Base-by-base conservation (phyloP, 1,139 yeast species). In the Groenewaldozyma sp. region DNA sequence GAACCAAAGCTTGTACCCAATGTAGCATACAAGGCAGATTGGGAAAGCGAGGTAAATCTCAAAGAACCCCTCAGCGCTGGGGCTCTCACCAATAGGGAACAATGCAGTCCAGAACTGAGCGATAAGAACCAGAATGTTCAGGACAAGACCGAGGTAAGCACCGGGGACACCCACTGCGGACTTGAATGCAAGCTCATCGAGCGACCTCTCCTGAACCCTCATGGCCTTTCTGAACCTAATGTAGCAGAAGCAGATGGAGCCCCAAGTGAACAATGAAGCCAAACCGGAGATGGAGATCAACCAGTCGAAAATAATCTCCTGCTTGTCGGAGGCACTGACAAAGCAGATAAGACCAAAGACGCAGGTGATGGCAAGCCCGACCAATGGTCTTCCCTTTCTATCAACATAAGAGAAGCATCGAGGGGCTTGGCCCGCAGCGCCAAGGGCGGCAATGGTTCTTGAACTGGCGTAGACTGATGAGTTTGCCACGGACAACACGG, bases 41-140 rank as follows among this genome's bases (percentile, higher is more conserved):
- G 74, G 73, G 22, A 68, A 67, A 42, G 80, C 76, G 50, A 77
- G 58, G 56, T 75, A 76, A 38, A 67, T 58, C 57, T 66, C 61
- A 64, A 77, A 77, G 58, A 77, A 77, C 42, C 52, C 51, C 18
- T 56, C 49, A 53, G 79, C 81, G 56, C 49, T 39, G 47, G 56
- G 37, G 29, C 34, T 27, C n/a, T 34, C 36, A 19, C 79, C 82
- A 42, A 80, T 58, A 43, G 94, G 94, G 63, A 67, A 78, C 40
- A 82, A 61, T 3, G 91, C 87, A 38, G 79, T 71, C 87, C 88
- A 81, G 63, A 82, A 79, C 66, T 84, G 94, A 22, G 91, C 87
- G 45, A 78, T 63, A 46, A 87, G 67, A 42, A 86, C 81, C 48
- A 80, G 65, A 33, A 73, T 48, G 58, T 80, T 81, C 51, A 86